A percentile compares a stretch with the other conserved stretches of the same genome.
phyloP scores from a whole-genome alignment of 2,329 filamentous ascomycete species.

The Claviceps sp. region DNA sequence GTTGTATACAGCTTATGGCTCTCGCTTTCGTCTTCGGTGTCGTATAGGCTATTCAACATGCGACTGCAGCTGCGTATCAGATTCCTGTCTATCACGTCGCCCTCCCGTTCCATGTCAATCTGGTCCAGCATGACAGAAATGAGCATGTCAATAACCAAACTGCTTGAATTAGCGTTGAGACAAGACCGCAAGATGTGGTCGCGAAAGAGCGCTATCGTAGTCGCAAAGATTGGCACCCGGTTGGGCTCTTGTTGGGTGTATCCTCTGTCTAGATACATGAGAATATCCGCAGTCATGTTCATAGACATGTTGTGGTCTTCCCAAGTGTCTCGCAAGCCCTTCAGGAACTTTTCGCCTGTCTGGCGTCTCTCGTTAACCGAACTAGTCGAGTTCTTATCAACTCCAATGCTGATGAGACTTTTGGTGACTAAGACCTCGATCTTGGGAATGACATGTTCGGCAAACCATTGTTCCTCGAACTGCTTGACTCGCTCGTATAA shows the following conservation, averaged over 20 bases:
- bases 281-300: slow-evolving; percentile 91
- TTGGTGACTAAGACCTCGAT: slow-evolving; percentile 60
- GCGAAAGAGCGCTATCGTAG: slow-evolving; percentile 77
- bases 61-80: slow-evolving; percentile 71
- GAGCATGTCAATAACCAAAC: slow-evolving; percentile 58
- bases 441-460: slow-evolving; percentile 53
- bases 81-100: slow-evolving; percentile 73
- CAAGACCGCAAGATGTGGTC: slow-evolving; percentile 64
- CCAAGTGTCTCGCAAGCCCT: slow-evolving; percentile 65
- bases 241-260: slow-evolving; percentile 54
- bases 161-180: slow-evolving; percentile 29
- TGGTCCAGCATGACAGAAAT: slow-evolving; percentile 78
- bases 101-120: slow-evolving; percentile 81
- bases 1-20: slow-evolving; percentile 71
- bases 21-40: slow-evolving; percentile 65
- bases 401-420: slow-evolving; percentile 46
- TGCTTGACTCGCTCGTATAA: slow-evolving; percentile 70
- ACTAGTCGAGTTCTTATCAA: slow-evolving; percentile 41
- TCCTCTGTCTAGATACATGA: slow-evolving; percentile 94
- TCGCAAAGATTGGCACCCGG: slow-evolving; percentile 66
- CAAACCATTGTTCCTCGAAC: slow-evolving; percentile 75
- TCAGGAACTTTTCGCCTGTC: slow-evolving; percentile 72
- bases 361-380: slow-evolving; percentile 68
- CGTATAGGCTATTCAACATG: slow-evolving; percentile 84
- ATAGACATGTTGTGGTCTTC: slow-evolving; percentile 82